Conservation (phyloP, 2,329 filamentous ascomycete species). For the Cryphonectria carpinicola region DNA sequence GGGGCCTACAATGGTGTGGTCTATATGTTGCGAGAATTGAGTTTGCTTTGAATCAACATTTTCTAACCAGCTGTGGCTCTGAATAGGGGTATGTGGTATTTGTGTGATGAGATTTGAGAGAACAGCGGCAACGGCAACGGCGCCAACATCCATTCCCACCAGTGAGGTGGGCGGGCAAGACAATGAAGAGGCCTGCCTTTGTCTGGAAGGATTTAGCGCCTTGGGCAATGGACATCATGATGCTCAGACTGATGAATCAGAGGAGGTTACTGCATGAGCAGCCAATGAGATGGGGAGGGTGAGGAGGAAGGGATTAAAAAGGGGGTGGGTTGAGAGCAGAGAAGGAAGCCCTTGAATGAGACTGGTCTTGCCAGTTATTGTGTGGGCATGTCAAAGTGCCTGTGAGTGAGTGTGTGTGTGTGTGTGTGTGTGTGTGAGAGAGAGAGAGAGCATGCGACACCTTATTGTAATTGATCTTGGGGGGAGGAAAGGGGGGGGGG, state of each 20-base stretch:
- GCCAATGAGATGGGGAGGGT: conserved; percentile 2
- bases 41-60: neutral
- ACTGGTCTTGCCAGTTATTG: neutral
- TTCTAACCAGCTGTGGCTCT: neutral
- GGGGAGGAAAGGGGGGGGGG: neutral
- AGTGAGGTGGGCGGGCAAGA: neutral
- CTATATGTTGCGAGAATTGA: neutral
- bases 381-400: neutral
- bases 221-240: neutral
- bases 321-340: neutral
- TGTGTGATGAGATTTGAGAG: conserved; percentile 4
- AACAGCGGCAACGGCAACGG: neutral
- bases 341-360: neutral
- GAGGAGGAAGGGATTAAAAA: neutral
- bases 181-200: neutral
- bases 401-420: neutral
- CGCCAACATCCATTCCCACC: neutral
- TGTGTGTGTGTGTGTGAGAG: neutral
- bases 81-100: neutral
- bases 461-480: neutral
- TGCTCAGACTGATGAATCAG: neutral
- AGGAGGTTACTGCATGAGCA: neutral
- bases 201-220: neutral
- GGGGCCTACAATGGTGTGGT: conserved; percentile 7
- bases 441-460: neutral